Conservation (phyloP, 768 basidiomycete species). For the Leccinum disarticulatum region DNA sequence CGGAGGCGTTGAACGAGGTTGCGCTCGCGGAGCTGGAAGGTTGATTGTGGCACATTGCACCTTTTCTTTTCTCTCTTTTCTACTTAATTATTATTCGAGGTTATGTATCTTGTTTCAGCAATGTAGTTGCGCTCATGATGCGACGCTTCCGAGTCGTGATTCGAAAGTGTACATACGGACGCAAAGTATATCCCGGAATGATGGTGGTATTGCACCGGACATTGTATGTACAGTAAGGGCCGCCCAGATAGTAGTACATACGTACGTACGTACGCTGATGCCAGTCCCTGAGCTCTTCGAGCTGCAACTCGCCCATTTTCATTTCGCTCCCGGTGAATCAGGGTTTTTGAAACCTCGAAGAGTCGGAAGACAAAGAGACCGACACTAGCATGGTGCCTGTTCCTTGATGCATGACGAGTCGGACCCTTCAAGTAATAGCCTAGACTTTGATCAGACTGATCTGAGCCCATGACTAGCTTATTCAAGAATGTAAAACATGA, state of each 20-base stretch:
- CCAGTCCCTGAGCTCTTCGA: neutral
- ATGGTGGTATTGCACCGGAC: neutral
- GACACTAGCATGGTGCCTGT: neutral
- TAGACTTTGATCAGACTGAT: no score
- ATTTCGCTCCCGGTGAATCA: neutral
- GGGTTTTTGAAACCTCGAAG: neutral
- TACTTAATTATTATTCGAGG: neutral
- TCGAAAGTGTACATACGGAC: neutral
- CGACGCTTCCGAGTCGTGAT: neutral
- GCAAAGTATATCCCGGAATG: neutral
- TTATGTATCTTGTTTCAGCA: neutral
- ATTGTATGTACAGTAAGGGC: neutral
- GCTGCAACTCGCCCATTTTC: neutral
- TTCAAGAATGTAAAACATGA: neutral
- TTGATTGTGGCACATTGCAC: slow-evolving; percentile 5
- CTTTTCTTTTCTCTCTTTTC: slow-evolving; percentile 3
- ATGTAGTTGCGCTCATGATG: neutral
- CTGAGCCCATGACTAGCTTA: no score
- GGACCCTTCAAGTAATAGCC: no score
- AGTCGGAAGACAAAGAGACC: neutral
- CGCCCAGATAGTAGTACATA: no score
- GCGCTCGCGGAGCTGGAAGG: slow-evolving; percentile 65
- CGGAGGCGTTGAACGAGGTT: slow-evolving; percentile 78
- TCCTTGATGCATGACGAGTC: neutral
- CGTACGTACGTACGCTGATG: neutral